These are phyloP conservation scores for Boletus vermiculosoides DNA, from an alignment of 768 basidiomycete species.

Conservation along the genomic window DNA sequence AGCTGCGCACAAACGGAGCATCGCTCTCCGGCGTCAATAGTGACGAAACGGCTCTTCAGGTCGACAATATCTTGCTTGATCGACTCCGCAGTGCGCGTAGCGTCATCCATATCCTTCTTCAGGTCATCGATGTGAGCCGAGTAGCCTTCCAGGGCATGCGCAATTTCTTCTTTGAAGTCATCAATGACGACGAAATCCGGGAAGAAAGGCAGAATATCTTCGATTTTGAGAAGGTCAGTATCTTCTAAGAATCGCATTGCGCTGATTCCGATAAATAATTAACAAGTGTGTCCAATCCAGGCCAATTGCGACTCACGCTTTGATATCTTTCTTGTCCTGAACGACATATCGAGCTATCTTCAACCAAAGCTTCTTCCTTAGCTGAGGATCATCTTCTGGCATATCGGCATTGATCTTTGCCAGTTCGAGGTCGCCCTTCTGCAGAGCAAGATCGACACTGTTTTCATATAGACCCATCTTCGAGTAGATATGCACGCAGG, in stretches of 20 bases:
- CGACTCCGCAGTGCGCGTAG: slow-evolving; percentile 85
- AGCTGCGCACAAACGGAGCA: slow-evolving; percentile 79
- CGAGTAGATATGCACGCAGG: slow-evolving; percentile 95
- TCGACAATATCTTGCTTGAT: slow-evolving; percentile 90
- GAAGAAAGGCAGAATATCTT: slow-evolving; percentile 99
- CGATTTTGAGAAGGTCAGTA: slow-evolving; percentile 93
- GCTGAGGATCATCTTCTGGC: slow-evolving; percentile 83
- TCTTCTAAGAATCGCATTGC: slow-evolving; percentile 97
- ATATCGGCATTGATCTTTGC: slow-evolving; percentile 95
- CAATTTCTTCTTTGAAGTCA: slow-evolving; percentile 99
- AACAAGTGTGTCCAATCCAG: background rate
- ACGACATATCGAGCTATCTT: slow-evolving; percentile 99
- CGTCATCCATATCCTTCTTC: slow-evolving; percentile 95
- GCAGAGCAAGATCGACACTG: slow-evolving; percentile 90
- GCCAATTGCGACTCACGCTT: slow-evolving; percentile 64
- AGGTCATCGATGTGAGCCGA: slow-evolving; percentile 86
- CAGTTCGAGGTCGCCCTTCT: slow-evolving; percentile 92
- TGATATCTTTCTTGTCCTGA: slow-evolving; percentile 97
- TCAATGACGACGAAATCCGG: slow-evolving; percentile 99
- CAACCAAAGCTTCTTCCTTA: slow-evolving; percentile 94
- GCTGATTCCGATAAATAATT: slow-evolving; percentile 41
- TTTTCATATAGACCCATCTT: slow-evolving; percentile 98
- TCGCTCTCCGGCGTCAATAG: slow-evolving; percentile 82
- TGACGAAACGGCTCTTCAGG: slow-evolving; percentile 86
- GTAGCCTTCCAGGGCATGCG: slow-evolving; percentile 91